phyloP scores from a whole-genome alignment of 371 early-diverging fungal genomes.

The Capniomyces stellatus region DNA sequence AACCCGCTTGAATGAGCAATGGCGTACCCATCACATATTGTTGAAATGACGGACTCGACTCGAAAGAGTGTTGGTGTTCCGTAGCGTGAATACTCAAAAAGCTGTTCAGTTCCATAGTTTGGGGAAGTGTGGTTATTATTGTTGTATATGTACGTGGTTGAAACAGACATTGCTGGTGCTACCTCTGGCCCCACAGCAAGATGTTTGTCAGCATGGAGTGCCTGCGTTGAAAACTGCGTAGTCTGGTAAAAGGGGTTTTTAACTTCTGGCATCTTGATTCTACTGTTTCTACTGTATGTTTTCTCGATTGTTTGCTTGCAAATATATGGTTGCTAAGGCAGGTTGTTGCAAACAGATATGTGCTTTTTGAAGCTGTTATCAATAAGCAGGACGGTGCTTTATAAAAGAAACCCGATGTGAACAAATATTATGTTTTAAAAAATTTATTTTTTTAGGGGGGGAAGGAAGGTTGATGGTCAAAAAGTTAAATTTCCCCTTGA shows the following conservation, averaged over 20 bases:
- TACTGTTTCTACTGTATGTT: too few relatives aligned
- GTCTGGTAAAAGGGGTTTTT: conserved; percentile 15
- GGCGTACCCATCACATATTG: conserved; percentile 65
- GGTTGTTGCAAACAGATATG: too few relatives aligned
- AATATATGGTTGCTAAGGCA: too few relatives aligned
- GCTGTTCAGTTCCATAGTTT: conserved; percentile 24
- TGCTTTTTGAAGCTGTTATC: too few relatives aligned
- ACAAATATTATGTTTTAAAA: too few relatives aligned
- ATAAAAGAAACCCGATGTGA: too few relatives aligned
- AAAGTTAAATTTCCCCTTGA: too few relatives aligned
- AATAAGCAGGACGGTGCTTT: too few relatives aligned
- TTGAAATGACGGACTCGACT: conserved; percentile 76
- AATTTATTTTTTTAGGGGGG: too few relatives aligned
- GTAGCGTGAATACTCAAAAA: conserved; percentile 56
- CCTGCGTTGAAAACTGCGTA: conserved; percentile 8
- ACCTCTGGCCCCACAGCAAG: conserved; percentile 57
- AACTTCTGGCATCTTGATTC: conserved; percentile 20
- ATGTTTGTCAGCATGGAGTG: conserved; percentile 17
- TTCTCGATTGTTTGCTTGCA: too few relatives aligned
- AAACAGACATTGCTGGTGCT: conserved; percentile 71
- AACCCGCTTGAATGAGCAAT: conserved; percentile 85
- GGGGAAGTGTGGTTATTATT: conserved; percentile 45
- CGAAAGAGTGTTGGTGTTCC: conserved; percentile 70
- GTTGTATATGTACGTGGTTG: conserved; percentile 80
- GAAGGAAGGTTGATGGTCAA: too few relatives aligned